Evolutionary conservation across 306 rosid species (phyloP).

Genomic region (Hylodesmum podocarpum): DNA sequence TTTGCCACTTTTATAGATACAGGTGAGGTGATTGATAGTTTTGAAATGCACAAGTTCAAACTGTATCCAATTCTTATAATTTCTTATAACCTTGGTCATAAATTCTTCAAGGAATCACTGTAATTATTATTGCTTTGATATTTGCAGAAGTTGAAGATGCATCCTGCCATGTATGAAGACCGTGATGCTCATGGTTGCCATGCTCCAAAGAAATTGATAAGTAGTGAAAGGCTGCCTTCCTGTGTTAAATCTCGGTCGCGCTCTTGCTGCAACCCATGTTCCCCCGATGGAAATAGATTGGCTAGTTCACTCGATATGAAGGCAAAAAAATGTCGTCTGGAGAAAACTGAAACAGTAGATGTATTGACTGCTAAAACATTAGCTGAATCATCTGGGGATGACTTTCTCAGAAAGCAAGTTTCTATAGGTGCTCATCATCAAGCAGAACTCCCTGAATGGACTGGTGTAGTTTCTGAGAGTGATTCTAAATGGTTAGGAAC

Average conservation of each 20-base stretch:
- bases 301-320: slow-evolving; percentile 24
- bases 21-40: not conserved
- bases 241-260: slow-evolving; percentile 42
- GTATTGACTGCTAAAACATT: not conserved
- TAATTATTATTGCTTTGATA: slow-evolving; percentile 17
- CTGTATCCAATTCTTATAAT: slow-evolving; percentile 7
- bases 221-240: slow-evolving; percentile 49
- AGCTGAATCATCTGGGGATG: slow-evolving; percentile 26
- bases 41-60: not conserved
- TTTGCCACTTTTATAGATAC: not conserved
- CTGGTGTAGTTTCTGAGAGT: slow-evolving; percentile 59
- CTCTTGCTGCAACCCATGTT: slow-evolving; percentile 53
- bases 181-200: slow-evolving; percentile 28
- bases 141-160: slow-evolving; percentile 88
- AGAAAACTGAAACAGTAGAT: slow-evolving; percentile 29
- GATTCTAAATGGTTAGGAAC: slow-evolving; percentile 83
- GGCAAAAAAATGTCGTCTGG: slow-evolving; percentile 32
- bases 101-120: slow-evolving; percentile 6
- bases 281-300: slow-evolving; percentile 30
- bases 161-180: slow-evolving; percentile 86
- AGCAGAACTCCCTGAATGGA: slow-evolving; percentile 79
- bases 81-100: slow-evolving; percentile 19
- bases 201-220: slow-evolving; percentile 51
- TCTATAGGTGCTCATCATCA: slow-evolving; percentile 55
- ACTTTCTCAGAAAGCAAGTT: slow-evolving; percentile 38